These are phyloP conservation scores for Sugiyamaella xylanicola DNA, from an alignment of 1,139 yeast genomes.

Conservation along the genomic window DNA sequence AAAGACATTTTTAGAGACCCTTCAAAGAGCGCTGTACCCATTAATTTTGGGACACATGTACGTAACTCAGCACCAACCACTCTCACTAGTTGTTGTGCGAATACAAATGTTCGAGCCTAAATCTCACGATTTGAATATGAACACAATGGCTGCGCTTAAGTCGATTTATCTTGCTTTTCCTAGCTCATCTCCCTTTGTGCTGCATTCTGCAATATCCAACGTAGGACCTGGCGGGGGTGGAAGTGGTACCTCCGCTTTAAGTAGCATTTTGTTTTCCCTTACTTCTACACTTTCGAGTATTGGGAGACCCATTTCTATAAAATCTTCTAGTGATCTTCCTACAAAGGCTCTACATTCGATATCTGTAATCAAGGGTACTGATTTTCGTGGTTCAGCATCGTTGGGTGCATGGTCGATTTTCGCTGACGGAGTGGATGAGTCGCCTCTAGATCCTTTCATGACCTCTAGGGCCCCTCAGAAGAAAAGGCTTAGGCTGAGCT, in stretches of 20 bases:
- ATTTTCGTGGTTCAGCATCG: conserved; percentile 39
- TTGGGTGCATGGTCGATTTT: conserved; percentile 38
- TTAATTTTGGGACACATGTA: conserved; percentile 54
- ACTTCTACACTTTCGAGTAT: conserved; percentile 51
- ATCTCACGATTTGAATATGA: conserved; percentile 29
- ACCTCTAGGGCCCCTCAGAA: conserved; percentile 2
- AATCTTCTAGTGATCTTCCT: conserved; percentile 48
- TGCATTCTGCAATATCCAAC: conserved; percentile 53
- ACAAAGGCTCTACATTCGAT: conserved; percentile 57
- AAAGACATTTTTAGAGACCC: conserved; percentile 48
- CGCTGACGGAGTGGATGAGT: conserved; percentile 33
- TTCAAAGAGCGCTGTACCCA: conserved; percentile 50
- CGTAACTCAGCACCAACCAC: conserved; percentile 64
- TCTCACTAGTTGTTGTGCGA: conserved; percentile 62
- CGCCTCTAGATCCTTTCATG: conserved; percentile 28
- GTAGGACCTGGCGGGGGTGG: conserved; percentile 43
- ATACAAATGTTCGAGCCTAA: conserved; percentile 64
- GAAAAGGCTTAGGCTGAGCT: conserved; percentile 4
- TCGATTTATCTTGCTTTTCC: conserved; percentile 72
- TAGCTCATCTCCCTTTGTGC: conserved; percentile 62
- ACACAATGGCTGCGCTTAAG: conserved; percentile 53
- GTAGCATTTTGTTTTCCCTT: conserved; percentile 53
- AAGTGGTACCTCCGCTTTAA: conserved; percentile 40
- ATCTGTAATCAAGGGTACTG: conserved; percentile 59
- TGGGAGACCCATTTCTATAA: conserved; percentile 41